phyloP scores from a whole-genome alignment of 2,329 filamentous ascomycete species.

The Penicillium paneum region DNA sequence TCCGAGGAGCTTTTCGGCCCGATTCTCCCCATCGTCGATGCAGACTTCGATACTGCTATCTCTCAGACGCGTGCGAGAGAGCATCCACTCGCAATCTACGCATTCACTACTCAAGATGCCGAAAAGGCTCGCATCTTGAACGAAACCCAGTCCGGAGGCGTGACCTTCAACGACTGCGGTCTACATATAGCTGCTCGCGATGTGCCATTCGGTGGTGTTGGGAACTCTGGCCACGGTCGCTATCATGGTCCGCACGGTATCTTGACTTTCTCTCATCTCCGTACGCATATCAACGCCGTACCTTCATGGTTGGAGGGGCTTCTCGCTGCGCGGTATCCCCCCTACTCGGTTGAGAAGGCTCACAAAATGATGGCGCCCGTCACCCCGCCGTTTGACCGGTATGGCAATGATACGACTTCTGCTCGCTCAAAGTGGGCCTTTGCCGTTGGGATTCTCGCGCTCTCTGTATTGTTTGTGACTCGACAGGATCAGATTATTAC shows the following conservation, averaged over 20 bases:
- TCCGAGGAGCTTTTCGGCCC: constrained; percentile 48
- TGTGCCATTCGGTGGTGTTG: constrained; percentile 52
- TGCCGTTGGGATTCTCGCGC: constrained; percentile 10
- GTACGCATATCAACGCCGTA: constrained; percentile 22
- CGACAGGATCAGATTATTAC: background rate
- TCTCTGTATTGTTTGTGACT: constrained; percentile 4
- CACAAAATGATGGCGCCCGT: constrained; percentile 9
- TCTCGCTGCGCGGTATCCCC: constrained; percentile 17
- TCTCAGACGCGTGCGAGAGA: constrained; percentile 17
- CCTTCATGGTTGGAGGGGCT: constrained; percentile 19
- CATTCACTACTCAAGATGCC: constrained; percentile 37
- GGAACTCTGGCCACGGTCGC: constrained; percentile 48
- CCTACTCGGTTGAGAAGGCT: constrained; percentile 17
- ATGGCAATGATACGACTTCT: constrained; percentile 13
- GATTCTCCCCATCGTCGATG: constrained; percentile 43
- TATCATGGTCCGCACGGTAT: constrained; percentile 53
- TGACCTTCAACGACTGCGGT: constrained; percentile 51
- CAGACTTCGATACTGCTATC: constrained; percentile 28
- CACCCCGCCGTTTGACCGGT: constrained; percentile 17
- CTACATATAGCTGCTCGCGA: constrained; percentile 45
- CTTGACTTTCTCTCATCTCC: constrained; percentile 36
- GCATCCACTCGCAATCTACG: constrained; percentile 43
- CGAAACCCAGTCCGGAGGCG: constrained; percentile 47
- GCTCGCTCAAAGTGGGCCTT: constrained; percentile 11
- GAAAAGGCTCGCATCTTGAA: constrained; percentile 35